Evolutionary conservation across 169 alveolate genomes (phyloP).

Genomic region (Cryptosporidium baileyi): DNA sequence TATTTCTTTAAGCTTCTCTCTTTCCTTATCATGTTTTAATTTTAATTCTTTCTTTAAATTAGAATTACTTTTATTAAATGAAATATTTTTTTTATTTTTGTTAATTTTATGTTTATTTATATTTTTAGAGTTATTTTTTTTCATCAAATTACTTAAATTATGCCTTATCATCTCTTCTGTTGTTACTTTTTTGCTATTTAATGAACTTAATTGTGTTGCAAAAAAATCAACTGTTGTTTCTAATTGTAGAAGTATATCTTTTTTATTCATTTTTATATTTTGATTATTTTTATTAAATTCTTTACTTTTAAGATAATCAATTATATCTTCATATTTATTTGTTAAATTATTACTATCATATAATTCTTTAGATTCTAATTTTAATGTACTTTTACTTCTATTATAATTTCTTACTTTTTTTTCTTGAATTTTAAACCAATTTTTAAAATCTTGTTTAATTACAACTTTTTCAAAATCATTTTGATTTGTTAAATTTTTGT

Average conservation of each 20-base stretch:
- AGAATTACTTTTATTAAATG: background rate
- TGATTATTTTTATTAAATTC: background rate
- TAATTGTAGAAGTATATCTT: slow-evolving; percentile 28
- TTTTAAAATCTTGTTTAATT: slow-evolving; percentile 21
- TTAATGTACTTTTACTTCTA: background rate
- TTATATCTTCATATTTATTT: slow-evolving; percentile 9
- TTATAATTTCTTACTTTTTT: background rate
- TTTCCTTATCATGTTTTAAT: slow-evolving; percentile 28
- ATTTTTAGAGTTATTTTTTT: background rate
- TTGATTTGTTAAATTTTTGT: background rate
- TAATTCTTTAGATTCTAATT: background rate
- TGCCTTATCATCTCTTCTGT: slow-evolving; percentile 32
- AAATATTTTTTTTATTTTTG: background rate
- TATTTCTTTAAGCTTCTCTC: slow-evolving; percentile 33
- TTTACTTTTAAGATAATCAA: background rate
- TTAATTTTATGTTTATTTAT: background rate
- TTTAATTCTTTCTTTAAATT: background rate
- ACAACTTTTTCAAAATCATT: background rate
- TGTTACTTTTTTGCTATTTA: slow-evolving; percentile 39
- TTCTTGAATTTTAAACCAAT: slow-evolving; percentile 56
- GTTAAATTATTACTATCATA: background rate
- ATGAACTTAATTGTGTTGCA: slow-evolving; percentile 45
- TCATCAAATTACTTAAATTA: slow-evolving; percentile 1
- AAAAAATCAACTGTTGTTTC: slow-evolving; percentile 38
- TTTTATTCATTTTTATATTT: background rate